Evolutionary conservation across 306 rosid species (phyloP).

Genomic region (Alnus glutinosa): DNA sequence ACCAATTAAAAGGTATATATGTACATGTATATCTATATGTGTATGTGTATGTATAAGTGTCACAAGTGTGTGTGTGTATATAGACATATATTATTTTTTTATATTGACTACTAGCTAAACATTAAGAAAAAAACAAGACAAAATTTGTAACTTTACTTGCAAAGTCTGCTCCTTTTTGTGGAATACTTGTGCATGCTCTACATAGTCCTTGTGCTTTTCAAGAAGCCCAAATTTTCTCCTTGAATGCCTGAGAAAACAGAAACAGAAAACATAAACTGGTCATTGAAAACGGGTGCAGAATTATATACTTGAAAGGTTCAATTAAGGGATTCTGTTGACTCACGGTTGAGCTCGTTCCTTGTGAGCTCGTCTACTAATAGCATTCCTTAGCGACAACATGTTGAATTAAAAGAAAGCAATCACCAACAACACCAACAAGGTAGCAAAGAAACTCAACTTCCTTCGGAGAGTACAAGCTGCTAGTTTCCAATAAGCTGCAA

Average conservation of each 20-base stretch:
- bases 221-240: conserved; percentile 73
- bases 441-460: not conserved
- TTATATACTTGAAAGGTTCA: not conserved
- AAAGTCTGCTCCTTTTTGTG: conserved; percentile 69
- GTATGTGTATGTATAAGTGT: too few species aligned
- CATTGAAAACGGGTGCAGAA: not conserved
- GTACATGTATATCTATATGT: too few species aligned
- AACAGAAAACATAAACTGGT: not conserved
- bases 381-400: conserved; percentile 76
- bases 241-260: conserved; percentile 42
- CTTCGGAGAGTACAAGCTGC: not conserved
- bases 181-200: conserved; percentile 66
- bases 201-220: conserved; percentile 91
- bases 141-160: conserved; percentile 36
- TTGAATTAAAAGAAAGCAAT: not conserved
- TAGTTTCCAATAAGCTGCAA: too few species aligned
- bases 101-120: not conserved
- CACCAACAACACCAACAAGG: conserved; percentile 21
- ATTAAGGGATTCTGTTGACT: conserved; percentile 18
- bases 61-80: too few species aligned
- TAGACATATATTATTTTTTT: not conserved
- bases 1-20: not conserved
- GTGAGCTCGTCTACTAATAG: conserved; percentile 68
- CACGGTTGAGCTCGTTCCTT: conserved; percentile 85
- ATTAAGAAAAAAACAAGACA: not conserved